These are phyloP conservation scores for Coffea eugenioides DNA, from an alignment of 257 asterid genomes.

Conservation along the genomic window DNA sequence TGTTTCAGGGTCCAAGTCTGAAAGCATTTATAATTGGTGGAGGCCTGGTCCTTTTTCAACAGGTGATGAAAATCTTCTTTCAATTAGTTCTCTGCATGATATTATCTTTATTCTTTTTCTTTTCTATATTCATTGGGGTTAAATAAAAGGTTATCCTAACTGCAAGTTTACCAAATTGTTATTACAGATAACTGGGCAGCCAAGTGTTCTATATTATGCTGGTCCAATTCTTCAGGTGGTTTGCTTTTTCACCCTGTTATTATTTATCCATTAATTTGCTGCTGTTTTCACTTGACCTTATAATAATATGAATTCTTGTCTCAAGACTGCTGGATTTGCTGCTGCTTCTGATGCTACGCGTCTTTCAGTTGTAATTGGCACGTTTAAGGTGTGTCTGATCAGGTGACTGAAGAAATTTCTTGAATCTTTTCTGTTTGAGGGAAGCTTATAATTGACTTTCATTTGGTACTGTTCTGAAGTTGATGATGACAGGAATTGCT, in stretches of 20 bases:
- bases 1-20: conserved; percentile 83
- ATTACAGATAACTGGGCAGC: conserved; percentile 92
- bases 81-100: background rate
- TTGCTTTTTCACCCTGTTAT: background rate
- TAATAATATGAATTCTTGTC: conserved; percentile 15
- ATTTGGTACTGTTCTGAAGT: conserved; percentile 41
- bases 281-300: conserved; percentile 4
- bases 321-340: conserved; percentile 89
- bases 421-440: background rate
- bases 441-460: background rate
- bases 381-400: conserved; percentile 69
- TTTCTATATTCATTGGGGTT: background rate
- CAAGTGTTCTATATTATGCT: conserved; percentile 94
- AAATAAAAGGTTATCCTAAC: background rate
- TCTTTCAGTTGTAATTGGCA: conserved; percentile 82
- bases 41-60: conserved; percentile 96
- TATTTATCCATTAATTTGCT: conserved; percentile 5
- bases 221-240: conserved; percentile 96
- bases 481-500: conserved; percentile 89
- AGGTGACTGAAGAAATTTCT: conserved; percentile 5
- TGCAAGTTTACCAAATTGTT: background rate
- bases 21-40: conserved; percentile 96
- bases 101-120: background rate
- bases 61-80: conserved; percentile 43
- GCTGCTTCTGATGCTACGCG: conserved; percentile 97